phyloP scores from a whole-genome alignment of 208 protist species.

The Histomonas meleagridis region DNA sequence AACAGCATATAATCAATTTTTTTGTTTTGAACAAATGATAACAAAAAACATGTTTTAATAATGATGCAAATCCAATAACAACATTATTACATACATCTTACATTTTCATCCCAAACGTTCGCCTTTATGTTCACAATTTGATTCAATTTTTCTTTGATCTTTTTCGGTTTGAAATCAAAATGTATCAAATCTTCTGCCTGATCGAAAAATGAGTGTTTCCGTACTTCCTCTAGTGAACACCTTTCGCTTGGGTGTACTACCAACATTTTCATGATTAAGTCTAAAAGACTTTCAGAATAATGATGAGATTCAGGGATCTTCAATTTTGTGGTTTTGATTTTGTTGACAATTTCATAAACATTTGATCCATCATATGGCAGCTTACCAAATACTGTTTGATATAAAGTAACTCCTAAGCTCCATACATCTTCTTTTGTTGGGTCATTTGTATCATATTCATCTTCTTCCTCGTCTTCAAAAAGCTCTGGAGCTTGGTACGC shows the following conservation, averaged over 20 bases:
- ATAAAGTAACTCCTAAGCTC: not conserved
- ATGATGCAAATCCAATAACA: no score
- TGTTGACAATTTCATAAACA: not conserved
- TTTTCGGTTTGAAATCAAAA: no score
- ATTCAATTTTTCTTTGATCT: no score
- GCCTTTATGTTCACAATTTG: no score
- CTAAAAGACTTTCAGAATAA: not conserved
- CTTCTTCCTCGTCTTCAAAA: not conserved
- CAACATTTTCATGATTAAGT: not conserved
- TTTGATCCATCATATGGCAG: not conserved
- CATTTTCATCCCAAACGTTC: no score
- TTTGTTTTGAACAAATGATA: no score
- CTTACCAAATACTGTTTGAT: not conserved
- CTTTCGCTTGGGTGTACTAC: not conserved
- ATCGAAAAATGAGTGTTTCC: not conserved
- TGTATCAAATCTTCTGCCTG: no score
- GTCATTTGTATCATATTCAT: not conserved
- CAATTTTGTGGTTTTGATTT: not conserved
- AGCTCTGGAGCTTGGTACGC: conserved; percentile 25
- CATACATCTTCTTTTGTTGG: not conserved
- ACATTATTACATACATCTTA: no score
- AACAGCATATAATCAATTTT: no score
- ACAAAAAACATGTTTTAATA: no score
- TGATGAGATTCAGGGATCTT: not conserved
- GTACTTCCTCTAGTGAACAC: not conserved